phyloP scores from a whole-genome alignment of 1,284 basidiomycete species.

The Laetiporus sulphureus region DNA sequence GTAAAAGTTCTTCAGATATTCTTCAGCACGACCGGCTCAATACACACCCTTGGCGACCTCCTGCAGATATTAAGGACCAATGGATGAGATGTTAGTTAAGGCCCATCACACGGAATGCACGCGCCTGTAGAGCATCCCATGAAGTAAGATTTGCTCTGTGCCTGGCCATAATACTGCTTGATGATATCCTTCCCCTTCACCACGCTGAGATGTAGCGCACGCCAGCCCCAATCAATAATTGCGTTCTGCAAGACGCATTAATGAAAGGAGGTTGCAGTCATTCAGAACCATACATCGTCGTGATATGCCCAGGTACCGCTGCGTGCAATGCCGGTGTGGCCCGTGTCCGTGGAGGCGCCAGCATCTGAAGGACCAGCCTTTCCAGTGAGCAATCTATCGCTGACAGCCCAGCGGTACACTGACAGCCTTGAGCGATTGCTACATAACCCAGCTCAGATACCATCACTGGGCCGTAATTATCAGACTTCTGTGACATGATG shows the following conservation, averaged over 20 bases:
- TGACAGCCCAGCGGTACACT: slow-evolving; percentile 3
- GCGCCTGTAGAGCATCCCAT: slow-evolving; percentile 25
- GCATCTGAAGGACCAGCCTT: too few species aligned
- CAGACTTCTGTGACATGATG: too few species aligned
- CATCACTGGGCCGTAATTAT: slow-evolving; percentile 16
- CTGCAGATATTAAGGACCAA: slow-evolving; percentile 5
- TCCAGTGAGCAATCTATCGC: neutral
- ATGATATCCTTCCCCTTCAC: slow-evolving; percentile 22
- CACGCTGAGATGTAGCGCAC: slow-evolving; percentile 23
- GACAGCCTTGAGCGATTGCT: slow-evolving; percentile 22
- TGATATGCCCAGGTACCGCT: slow-evolving; percentile 22
- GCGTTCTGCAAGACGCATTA: slow-evolving; percentile 16
- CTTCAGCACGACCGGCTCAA: neutral
- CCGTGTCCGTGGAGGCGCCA: slow-evolving; percentile 23
- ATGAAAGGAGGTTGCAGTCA: neutral
- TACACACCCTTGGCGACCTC: slow-evolving; percentile 22
- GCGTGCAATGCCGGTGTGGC: slow-evolving; percentile 14
- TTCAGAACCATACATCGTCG: slow-evolving; percentile 16
- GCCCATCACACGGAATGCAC: neutral
- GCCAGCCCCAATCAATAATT: slow-evolving; percentile 24
- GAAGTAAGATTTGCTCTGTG: slow-evolving; percentile 23
- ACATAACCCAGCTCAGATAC: slow-evolving; percentile 22
- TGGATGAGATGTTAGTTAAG: neutral
- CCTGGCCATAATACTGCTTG: slow-evolving; percentile 18
- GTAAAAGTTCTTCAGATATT: slow-evolving; percentile 6